Evolutionary conservation across 2,329 filamentous ascomycete genomes (phyloP).

Genomic region (Proliferodiscus dingleyae): DNA sequence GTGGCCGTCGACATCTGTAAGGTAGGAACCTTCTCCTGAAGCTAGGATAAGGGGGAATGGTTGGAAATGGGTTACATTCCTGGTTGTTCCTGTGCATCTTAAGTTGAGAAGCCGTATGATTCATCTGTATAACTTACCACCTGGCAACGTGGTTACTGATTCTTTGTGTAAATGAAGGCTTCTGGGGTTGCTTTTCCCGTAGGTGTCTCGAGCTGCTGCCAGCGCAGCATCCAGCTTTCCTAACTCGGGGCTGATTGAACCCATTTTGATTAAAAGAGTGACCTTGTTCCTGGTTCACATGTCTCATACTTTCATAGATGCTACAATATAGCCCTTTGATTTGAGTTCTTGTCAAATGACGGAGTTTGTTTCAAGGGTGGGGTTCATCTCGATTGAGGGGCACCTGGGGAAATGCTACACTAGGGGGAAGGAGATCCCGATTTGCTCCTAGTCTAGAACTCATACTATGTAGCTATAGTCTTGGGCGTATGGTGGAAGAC

Average conservation of each 20-base stretch:
- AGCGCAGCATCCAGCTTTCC: slow-evolving; percentile 6
- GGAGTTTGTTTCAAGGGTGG: background rate
- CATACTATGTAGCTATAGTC: no score
- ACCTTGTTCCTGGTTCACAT: background rate
- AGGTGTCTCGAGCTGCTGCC: slow-evolving; percentile 1
- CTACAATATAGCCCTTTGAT: background rate
- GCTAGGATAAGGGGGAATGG: slow-evolving; percentile 15
- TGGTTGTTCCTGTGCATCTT: slow-evolving; percentile 9
- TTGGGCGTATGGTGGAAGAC: no score
- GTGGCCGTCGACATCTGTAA: slow-evolving; percentile 15
- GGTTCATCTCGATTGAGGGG: background rate
- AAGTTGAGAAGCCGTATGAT: background rate
- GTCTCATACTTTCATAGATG: background rate
- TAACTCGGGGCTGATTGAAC: slow-evolving; percentile 3
- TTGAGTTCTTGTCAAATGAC: background rate
- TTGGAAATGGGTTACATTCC: slow-evolving; percentile 12
- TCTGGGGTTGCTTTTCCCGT: slow-evolving; percentile 7
- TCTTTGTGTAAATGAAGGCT: slow-evolving; percentile 6
- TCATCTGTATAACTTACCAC: slow-evolving; percentile 1
- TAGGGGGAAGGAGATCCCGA: slow-evolving; percentile 1
- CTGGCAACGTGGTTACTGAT: slow-evolving; percentile 4
- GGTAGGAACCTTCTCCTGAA: slow-evolving; percentile 9
- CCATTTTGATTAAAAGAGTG: slow-evolving; percentile 4
- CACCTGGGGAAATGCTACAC: background rate
- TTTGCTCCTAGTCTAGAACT: background rate